These are phyloP conservation scores for Debaryomyces coudertii DNA, from an alignment of 1,139 yeast genomes.

Conservation along the genomic window DNA sequence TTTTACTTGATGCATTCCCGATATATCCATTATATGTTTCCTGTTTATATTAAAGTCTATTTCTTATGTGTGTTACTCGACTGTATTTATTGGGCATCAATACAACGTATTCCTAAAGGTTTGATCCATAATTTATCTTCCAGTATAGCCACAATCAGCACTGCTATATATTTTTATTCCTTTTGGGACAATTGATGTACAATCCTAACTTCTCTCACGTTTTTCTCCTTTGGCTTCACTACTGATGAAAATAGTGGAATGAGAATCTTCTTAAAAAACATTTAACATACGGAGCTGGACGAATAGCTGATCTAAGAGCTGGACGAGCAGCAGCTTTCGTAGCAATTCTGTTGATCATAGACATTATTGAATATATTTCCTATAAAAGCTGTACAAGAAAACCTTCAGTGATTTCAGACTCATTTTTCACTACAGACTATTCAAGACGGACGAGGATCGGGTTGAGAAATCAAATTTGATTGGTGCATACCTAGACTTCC, in stretches of 20 bases:
- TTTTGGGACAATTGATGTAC: background rate
- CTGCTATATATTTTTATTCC: background rate
- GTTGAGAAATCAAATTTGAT: slow-evolving; percentile 33
- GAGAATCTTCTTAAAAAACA: background rate
- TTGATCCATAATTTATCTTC: background rate
- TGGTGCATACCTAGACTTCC: slow-evolving; percentile 43
- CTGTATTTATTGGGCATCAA: background rate
- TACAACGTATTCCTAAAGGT: background rate
- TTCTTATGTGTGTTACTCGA: background rate
- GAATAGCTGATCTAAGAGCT: slow-evolving; percentile 40
- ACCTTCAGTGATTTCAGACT: slow-evolving; percentile 3
- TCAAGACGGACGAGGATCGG: slow-evolving; percentile 23
- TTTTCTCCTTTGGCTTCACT: background rate
- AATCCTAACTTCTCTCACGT: background rate
- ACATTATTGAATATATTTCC: slow-evolving; percentile 27
- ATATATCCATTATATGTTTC: background rate
- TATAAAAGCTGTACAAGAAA: slow-evolving; percentile 10
- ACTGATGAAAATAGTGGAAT: background rate
- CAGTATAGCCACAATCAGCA: background rate
- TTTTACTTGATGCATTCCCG: background rate
- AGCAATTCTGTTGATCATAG: slow-evolving; percentile 52
- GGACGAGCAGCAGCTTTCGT: slow-evolving; percentile 47
- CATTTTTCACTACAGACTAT: slow-evolving; percentile 8
- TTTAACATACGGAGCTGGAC: slow-evolving; percentile 50
- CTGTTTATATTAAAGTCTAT: background rate